phyloP scores from a whole-genome alignment of 2,329 filamentous ascomycete genomes.

The Alternaria rosae region DNA sequence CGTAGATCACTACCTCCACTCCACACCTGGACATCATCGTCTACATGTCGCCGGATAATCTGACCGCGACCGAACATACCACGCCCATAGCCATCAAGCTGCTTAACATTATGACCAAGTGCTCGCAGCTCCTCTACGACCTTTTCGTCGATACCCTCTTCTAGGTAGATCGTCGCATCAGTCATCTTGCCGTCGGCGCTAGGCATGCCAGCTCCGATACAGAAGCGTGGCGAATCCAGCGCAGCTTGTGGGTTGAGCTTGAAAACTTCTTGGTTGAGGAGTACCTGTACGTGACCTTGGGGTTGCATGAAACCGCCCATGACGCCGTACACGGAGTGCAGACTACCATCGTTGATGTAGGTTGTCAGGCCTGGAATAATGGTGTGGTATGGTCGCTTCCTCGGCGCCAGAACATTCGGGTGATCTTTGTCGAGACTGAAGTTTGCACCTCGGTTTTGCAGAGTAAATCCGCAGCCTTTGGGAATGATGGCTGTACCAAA shows the following conservation, averaged over 20 bases:
- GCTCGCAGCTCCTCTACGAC: conserved; percentile 71
- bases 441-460: conserved; percentile 92
- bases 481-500: conserved; percentile 91
- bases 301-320: conserved; percentile 99
- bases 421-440: conserved; percentile 77
- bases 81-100: conserved; percentile 71
- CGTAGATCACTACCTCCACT: conserved; percentile 88
- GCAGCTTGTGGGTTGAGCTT: conserved; percentile 84
- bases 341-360: conserved; percentile 72
- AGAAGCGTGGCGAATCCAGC: conserved; percentile 89
- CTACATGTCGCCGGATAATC: conserved; percentile 79
- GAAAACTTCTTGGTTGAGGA: conserved; percentile 88
- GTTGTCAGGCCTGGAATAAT: conserved; percentile 95
- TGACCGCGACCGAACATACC: conserved; percentile 85
- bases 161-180: conserved; percentile 75
- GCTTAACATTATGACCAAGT: conserved; percentile 76
- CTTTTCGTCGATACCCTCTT: conserved; percentile 78
- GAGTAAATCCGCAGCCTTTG: conserved; percentile 83
- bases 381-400: conserved; percentile 94
- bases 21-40: conserved; percentile 79
- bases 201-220: conserved; percentile 78
- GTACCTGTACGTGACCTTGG: conserved; percentile 91
- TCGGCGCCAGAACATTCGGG: conserved; percentile 79
- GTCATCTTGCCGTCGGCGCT: conserved; percentile 63
- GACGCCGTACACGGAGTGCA: conserved; percentile 90